phyloP scores from a whole-genome alignment of 2,329 filamentous ascomycete species.

The Colletotrichum chlorophyti region DNA sequence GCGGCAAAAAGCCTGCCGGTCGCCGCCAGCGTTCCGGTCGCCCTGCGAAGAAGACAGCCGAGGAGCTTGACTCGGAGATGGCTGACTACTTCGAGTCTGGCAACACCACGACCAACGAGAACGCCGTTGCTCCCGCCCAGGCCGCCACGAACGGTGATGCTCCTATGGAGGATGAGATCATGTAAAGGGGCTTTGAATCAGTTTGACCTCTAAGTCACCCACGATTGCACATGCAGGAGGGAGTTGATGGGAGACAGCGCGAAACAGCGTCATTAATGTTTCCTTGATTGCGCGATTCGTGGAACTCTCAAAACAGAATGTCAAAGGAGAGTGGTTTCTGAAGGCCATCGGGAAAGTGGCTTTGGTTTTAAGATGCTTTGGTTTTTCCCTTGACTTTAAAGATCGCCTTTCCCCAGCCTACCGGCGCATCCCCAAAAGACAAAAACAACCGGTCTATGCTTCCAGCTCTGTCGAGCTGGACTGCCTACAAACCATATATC shows the following conservation, averaged over 20 bases:
- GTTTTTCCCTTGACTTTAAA: constrained; percentile 24
- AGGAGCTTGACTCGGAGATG: constrained; percentile 98
- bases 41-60: constrained; percentile 84
- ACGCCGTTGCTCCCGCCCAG: constrained; percentile 53
- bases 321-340: constrained; percentile 12
- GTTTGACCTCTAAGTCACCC: background rate
- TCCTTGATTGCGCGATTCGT: constrained; percentile 16
- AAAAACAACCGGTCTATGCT: constrained; percentile 2
- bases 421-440: constrained; percentile 14
- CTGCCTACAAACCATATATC: constrained; percentile 1
- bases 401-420: constrained; percentile 19
- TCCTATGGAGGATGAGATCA: constrained; percentile 72
- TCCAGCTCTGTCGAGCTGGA: background rate
- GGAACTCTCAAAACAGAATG: constrained; percentile 17
- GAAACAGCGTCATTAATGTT: constrained; percentile 9
- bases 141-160: constrained; percentile 59
- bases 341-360: constrained; percentile 21
- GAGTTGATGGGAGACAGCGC: background rate
- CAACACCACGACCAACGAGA: constrained; percentile 49
- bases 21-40: constrained; percentile 65
- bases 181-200: constrained; percentile 39
- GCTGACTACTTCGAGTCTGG: constrained; percentile 82
- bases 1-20: constrained; percentile 60
- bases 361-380: constrained; percentile 22
- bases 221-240: background rate